Base-by-base conservation (phyloP, 1,139 yeast genomes). In the Suhomyces bokatorum region DNA sequence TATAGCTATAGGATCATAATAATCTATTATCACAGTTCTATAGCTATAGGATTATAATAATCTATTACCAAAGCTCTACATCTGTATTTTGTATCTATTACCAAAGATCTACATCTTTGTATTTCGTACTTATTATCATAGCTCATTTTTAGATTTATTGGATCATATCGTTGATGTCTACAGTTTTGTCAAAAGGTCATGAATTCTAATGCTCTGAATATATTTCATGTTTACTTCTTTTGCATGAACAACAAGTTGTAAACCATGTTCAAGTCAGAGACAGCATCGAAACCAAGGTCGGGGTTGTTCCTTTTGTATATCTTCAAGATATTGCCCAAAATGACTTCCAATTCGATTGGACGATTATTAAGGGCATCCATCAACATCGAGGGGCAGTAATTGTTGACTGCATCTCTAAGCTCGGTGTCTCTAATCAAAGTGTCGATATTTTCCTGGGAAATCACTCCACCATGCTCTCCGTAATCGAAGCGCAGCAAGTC, bases 331-430 rank as follows among this genome's bases (percentile, higher is more conserved):
- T 62, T 64, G 4, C 66, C 68, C 45, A 63, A 52, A 29, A 64
- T 64, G 17, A 80, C 81, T 57, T 85, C 90, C 42, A 83, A 66
- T 62, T 87, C 95, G 57, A 85, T 75, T 46, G 83, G 81, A 55
- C 85, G 85, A 16, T 81, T 81, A 62, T 85, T 84, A 47, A 86
- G 75, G 27, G 77, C 70, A 60, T 86, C 95, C 12, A 86, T 81
- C 52, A 81, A 75, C 90, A 85, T 85, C 15, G 90, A 83, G 1
- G 93, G 93, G 39, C 54, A 56, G 45, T 61, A 65, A 33, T 57
- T 50, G 24, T 50, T 49, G 3, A 50, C 52, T 12, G 57, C 66
- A 46, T 63, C 63, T 24, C 50, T 46, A 12, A 43, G 44, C 29
- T 48, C 54, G 8, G 64, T 57, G 8, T 46, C 48, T 8, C 47